These are phyloP conservation scores for Nemania serpens DNA, from an alignment of 2,329 filamentous ascomycete genomes.

Conservation along the genomic window DNA sequence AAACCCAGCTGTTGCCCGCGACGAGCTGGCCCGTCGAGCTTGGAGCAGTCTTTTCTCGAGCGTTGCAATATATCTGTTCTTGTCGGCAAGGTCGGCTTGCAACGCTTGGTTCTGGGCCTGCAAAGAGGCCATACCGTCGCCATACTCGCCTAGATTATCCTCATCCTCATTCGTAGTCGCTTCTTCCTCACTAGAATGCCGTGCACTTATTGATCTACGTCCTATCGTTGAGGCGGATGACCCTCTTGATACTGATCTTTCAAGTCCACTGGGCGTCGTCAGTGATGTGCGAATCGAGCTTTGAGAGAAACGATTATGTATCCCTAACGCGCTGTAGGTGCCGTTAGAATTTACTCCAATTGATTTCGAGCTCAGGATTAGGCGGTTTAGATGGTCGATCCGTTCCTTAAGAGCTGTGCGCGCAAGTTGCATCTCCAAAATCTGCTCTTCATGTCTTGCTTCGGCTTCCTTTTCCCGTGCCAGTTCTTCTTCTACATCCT, in stretches of 20 bases:
- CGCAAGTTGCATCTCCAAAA: conserved; percentile 97
- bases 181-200: conserved; percentile 49
- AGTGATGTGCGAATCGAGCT: conserved; percentile 70
- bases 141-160: conserved; percentile 78
- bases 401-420: conserved; percentile 95
- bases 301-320: conserved; percentile 67
- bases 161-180: conserved; percentile 61
- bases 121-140: conserved; percentile 82
- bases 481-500: conserved; percentile 72
- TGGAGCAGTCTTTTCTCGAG: conserved; percentile 91
- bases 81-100: conserved; percentile 93
- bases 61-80: conserved; percentile 94
- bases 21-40: conserved; percentile 86
- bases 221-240: conserved; percentile 66
- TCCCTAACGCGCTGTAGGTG: conserved; percentile 69
- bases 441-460: conserved; percentile 91
- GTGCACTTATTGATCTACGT: conserved; percentile 54
- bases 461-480: conserved; percentile 78
- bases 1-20: conserved; percentile 78
- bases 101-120: conserved; percentile 87
- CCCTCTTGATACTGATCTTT: conserved; percentile 69
- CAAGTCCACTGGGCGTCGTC: conserved; percentile 65
- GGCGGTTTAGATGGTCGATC: conserved; percentile 92
- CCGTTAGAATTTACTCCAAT: conserved; percentile 86
- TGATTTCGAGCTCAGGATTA: conserved; percentile 95